These are phyloP conservation scores for Clonostachys chloroleuca DNA, from an alignment of 2,329 filamentous ascomycete species.

Conservation along the genomic window DNA sequence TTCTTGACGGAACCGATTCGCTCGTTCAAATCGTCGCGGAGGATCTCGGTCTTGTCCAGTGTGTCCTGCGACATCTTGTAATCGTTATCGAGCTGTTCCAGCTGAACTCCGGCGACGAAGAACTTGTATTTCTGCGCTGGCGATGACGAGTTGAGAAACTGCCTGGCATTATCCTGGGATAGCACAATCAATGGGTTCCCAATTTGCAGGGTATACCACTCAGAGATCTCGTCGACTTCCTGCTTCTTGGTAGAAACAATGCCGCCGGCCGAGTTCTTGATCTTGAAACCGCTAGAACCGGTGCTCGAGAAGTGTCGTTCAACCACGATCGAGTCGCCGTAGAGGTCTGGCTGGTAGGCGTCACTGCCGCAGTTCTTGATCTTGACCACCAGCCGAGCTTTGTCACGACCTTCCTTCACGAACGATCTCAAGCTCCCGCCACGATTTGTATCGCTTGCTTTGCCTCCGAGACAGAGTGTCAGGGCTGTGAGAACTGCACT, in stretches of 20 bases:
- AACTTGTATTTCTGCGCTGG: conserved; percentile 90
- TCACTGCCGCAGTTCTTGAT: conserved; percentile 88
- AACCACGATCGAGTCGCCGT: conserved; percentile 82
- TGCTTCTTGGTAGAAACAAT: conserved; percentile 77
- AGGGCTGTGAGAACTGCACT: conserved; percentile 92
- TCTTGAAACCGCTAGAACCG: conserved; percentile 77
- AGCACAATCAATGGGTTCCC: conserved; percentile 96
- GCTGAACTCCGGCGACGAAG: conserved; percentile 89
- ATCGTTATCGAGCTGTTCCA: conserved; percentile 88
- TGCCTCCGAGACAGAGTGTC: conserved; percentile 90
- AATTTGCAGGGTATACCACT: conserved; percentile 89
- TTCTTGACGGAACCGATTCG: conserved; percentile 28
- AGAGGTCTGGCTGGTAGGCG: conserved; percentile 78
- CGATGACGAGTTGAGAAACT: conserved; percentile 84
- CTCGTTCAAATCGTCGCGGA: conserved; percentile 26
- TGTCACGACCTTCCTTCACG: conserved; percentile 83
- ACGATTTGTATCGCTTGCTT: conserved; percentile 88
- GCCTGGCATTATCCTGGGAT: conserved; percentile 90
- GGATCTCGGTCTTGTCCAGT: conserved; percentile 57
- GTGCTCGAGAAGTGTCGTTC: conserved; percentile 80
- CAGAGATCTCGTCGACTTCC: conserved; percentile 88
- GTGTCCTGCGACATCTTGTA: conserved; percentile 80
- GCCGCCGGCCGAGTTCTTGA: conserved; percentile 69
- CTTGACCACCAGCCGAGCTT: conserved; percentile 71
- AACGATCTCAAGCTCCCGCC: conserved; percentile 85